These are phyloP conservation scores for Cucurbita argyrosperma DNA, from an alignment of 306 rosid genomes.

Conservation along the genomic window DNA sequence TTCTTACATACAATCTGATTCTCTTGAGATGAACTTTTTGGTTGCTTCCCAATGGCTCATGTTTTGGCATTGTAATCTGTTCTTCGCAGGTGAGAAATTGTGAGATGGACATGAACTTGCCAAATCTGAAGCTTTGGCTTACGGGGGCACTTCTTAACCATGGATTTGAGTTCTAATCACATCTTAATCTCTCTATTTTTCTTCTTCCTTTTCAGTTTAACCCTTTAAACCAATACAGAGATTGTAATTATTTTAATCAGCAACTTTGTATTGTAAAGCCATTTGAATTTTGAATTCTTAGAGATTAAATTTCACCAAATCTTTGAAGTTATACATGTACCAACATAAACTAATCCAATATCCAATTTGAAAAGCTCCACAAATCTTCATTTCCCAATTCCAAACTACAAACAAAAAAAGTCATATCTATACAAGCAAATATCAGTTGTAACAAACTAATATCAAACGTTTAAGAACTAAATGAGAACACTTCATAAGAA, in stretches of 20 bases:
- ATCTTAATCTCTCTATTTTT: constrained; percentile 8
- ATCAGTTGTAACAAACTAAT: too few species aligned
- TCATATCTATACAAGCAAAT: too few species aligned
- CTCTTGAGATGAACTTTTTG: too few species aligned
- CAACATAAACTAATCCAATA: neutral
- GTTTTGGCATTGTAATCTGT: neutral
- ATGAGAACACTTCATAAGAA: neutral
- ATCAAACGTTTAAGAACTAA: neutral
- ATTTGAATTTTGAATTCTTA: neutral
- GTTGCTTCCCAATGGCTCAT: too few species aligned
- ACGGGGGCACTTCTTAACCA: constrained; percentile 71
- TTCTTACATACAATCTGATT: too few species aligned
- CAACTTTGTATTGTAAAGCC: neutral
- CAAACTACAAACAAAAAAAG: too few species aligned
- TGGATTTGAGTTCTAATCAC: constrained; percentile 48
- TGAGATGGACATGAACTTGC: constrained; percentile 50
- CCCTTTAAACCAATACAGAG: neutral
- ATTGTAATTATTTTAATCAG: neutral
- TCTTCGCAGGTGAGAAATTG: constrained; percentile 38
- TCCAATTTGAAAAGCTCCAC: neutral
- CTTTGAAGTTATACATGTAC: too few species aligned
- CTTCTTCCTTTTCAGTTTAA: neutral
- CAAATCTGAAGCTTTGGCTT: constrained; percentile 83
- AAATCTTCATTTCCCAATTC: neutral
- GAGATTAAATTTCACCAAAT: neutral